Evolutionary conservation across 441 rosid species (phyloP), one percentile per base, ranked within the genome.

Genomic region (Populus hybrid): DNA sequence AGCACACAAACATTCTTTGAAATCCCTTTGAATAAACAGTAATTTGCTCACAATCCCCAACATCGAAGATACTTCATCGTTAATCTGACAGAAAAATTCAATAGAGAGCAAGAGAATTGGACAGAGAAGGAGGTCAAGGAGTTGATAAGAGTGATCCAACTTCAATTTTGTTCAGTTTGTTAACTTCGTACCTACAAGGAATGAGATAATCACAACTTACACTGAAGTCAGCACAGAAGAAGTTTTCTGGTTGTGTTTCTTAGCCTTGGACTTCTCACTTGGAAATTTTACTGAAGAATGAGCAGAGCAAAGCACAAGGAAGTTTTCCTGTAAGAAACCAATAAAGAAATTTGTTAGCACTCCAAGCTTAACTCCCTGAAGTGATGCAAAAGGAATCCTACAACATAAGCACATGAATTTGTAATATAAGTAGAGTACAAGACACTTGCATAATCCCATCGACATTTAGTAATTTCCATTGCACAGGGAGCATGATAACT

Each of bases 401-500:
- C 34, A 61, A 5, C 2, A 67, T 28, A 20, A 50, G 65, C 8
- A 69, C 68, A 71, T 66, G 30, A 40, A 65, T n/a, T 21, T 72
- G 18, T 26, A 40, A 78, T 36, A 5, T 30, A 42, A 67, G 70
- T 34, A 74, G 26, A 63, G 46, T 10, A 12, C n/a, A 32, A 14
- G 42, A 69, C 67, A 81, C 90, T 84, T 87, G 89, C 98, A 82
- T 72, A 36, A 73, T 90, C 97, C 99, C 99, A 95, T 36, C 99
- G 90, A 76, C 98, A 93, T 54, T 82, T 88, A 5, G 87, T 54
- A 35, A 83, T 83, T 82, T 89, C 86, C 46, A 67, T 73, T 69
- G 98, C 97, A 89, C 99, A 95, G 30, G 95, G 92, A 83, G 85
- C 85, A 85, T 95, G 98, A 81, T 95, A 95, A 81, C 89, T 92